Evolutionary conservation across 1,284 basidiomycete genomes (phyloP), one percentile per base, ranked within the genome.

Genomic region (Moesziomyces globuligerus): DNA sequence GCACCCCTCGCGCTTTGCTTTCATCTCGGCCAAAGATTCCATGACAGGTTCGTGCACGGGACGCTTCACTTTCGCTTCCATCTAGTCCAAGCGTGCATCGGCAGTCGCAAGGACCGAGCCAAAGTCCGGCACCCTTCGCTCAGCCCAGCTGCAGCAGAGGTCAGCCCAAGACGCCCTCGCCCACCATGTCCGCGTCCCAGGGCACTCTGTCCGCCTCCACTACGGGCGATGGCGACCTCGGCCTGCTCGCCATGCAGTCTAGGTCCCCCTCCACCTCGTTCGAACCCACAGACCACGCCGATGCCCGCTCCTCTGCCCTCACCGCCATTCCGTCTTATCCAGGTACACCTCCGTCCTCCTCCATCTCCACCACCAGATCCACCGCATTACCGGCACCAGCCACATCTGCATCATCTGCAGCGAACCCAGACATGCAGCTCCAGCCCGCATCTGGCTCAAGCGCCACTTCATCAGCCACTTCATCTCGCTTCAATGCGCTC

Each of bases 211-310:
- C 55, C 9, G n/a, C 59, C 18, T 45, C 60, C 1, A 46, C 38
- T 42, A 36, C 46, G 1, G 67, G 67, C 40, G 67, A 70, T n/a
- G 67, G 67, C 32, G 67, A 70, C 29, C 56, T 70, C 7, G 67
- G 67, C 41, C 26, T 70, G 9, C 39, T 70, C 17, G 67, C 60
- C 21, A 64, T 70, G 34, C 54, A 64, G 44, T 59, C 67, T 5
- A 47, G 60, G 3, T 64, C 67, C 10, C 52, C 60, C 15, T 64
- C 67, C 20, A 48, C 60, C 24, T 64, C 67, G 3, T 70, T 60
- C 48, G 59, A 64, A 4, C n/a, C 23, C 11, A 38, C 43, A 13
- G 20, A 47, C 3, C 37, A 48, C 17, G 21, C 43, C 3, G 17
- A 26, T 11, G 21, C 38, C 20, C 48, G 21, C 7, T n/a, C 37